Base-by-base conservation (phyloP, 2,329 filamentous ascomycete species). In the Zymoseptoria ardabiliae region DNA sequence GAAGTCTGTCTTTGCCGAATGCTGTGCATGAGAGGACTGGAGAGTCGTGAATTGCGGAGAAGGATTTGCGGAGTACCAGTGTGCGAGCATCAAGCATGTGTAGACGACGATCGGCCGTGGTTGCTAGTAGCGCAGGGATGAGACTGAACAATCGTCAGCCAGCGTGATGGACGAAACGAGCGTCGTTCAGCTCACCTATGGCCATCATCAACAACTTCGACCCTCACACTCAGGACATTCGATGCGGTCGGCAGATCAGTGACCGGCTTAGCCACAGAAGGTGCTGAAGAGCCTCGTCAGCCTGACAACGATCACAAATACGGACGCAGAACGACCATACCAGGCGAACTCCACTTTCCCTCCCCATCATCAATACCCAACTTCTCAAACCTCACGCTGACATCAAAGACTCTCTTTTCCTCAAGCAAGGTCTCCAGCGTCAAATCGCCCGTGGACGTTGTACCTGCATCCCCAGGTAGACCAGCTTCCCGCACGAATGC, bases 381-480 rank as follows among this genome's bases (percentile, higher is more conserved):
- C 66, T 81, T 83, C 67, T 86, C 83, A 61, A 84, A 85, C 2
- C 74, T 75, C 23, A 80, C 69, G 58, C 75, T 82, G 11, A 82
- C 69, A 66, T 86, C 84, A 64, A 82, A 86, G 0, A 73, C 74
- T 65, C 77, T 79, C 72, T 86, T 86, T 71, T 86, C 83, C 54
- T 84, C 77, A 7, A 86, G 73, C n/a, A 86, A 74, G 51, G 78
- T 74, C 66, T 86, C 83, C 56, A 86, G 78, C 2, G 83, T 84
- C 69, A 84, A 74, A 56, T 78, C 74, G 28, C 74, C 74, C 54
- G 73, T 74, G 10, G 72, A 69, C 3, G 71, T 68, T 8, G 65
- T 68, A 0, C 80, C 84, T 53, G 75, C 78, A 71, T 83, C 78
- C 19, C 73, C 62, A 11, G 81, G 75, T 19, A 86, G 73, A 5